Evolutionary conservation across 2,329 filamentous ascomycete genomes (phyloP), one percentile per base, ranked within the genome.

Genomic region (Verticillium zaregamsianum): DNA sequence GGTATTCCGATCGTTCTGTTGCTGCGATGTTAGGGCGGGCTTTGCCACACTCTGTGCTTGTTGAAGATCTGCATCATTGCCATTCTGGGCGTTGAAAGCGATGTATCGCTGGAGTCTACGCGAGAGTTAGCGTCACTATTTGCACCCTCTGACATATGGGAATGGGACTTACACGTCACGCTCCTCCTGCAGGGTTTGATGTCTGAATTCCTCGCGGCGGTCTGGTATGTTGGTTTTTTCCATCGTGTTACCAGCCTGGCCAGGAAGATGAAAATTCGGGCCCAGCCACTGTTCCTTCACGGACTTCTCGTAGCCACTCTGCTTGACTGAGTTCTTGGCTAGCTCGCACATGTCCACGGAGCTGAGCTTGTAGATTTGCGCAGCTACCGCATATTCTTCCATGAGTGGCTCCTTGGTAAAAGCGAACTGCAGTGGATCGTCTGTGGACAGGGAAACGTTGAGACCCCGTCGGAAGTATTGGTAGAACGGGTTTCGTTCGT

Each of bases 331-430:
- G 73, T 98, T 94, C 77, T 97, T 97, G 28, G 95, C 95, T 62
- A 99, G 77, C 77, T 99, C 95, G 72, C 95, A 98, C 95, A 99
- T 99, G 71, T 99, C 95, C 4, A 98, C 93, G 1, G 94, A 90
- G 70, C 89, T 96, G 45, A 99, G 86, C 78, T 98, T 98, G 80
- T 98, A 99, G 63, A 99, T 99, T 76, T 99, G 95, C 5, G 95
- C 95, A 3, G 95, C 95, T 9, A 99, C 95, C 0, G 94, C 93
- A 71, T 99, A 99, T 73, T 99, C 95, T 74, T 99, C 95, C 67
- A 99, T 99, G 62, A 99, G 78, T 1, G 95, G 95, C 75, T 99
- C 95, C 71, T 98, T 99, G 6, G 95, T 99, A 72, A 97, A 99
- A 2, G 95, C 95, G 73, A 99, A 99, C 72, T 99, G 95, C 56